Conservation (phyloP, 768 basidiomycete genomes). For the Leccinum subgranulosum region DNA sequence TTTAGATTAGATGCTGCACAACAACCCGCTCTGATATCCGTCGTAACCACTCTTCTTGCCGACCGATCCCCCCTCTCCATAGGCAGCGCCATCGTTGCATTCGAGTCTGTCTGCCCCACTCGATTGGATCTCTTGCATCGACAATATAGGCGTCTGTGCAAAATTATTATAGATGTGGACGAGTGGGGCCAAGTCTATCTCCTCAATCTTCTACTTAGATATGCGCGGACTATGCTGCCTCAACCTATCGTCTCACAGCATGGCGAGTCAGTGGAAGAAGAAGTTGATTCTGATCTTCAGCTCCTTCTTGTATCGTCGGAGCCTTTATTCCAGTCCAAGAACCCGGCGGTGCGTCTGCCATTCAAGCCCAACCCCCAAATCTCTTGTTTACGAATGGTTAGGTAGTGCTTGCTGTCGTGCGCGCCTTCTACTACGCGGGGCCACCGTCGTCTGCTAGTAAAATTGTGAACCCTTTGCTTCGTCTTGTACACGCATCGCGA, state of each 20-base stretch:
- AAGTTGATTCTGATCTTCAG: slow-evolving; percentile 75
- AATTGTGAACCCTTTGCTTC: slow-evolving; percentile 69
- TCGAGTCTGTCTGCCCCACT: slow-evolving; percentile 82
- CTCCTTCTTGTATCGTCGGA: slow-evolving; percentile 69
- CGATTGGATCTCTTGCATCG: slow-evolving; percentile 84
- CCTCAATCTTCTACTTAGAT: slow-evolving; percentile 74
- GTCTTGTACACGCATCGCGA: slow-evolving; percentile 63
- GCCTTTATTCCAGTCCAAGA: slow-evolving; percentile 80
- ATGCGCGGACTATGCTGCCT: slow-evolving; percentile 80
- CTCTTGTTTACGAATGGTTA: slow-evolving; percentile 26
- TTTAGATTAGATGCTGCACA: slow-evolving; percentile 72
- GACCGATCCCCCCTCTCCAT: slow-evolving; percentile 86
- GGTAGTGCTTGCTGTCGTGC: slow-evolving; percentile 78
- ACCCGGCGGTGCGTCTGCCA: slow-evolving; percentile 67
- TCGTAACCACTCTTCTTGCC: slow-evolving; percentile 60
- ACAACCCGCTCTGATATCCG: slow-evolving; percentile 63
- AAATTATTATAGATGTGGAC: slow-evolving; percentile 84
- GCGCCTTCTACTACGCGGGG: slow-evolving; percentile 71
- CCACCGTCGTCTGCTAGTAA: slow-evolving; percentile 53
- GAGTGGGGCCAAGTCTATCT: slow-evolving; percentile 94
- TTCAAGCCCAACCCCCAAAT: not conserved
- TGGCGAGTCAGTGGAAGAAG: slow-evolving; percentile 40
- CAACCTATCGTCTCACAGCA: slow-evolving; percentile 45
- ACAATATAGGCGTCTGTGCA: slow-evolving; percentile 83
- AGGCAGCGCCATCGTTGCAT: slow-evolving; percentile 83